Percentiles rank a stretch among this genome's conserved stretches.
These are phyloP conservation scores for Excoecaria cochinchinensis DNA, from an alignment of 345 rosid genomes.

Conservation along the genomic window DNA sequence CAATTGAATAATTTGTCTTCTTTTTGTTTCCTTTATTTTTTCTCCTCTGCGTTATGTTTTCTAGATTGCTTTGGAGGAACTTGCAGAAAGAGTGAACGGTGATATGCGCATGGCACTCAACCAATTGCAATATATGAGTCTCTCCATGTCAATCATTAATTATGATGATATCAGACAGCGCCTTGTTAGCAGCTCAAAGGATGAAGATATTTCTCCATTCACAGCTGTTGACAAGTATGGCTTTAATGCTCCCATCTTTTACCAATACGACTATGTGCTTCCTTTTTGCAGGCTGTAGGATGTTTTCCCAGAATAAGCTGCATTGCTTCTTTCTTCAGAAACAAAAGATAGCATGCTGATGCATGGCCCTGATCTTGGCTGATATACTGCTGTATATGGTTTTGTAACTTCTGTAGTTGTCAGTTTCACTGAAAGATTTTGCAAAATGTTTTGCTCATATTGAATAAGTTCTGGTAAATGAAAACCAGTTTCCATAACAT, in stretches of 20 bases:
- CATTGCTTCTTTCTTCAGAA: neutral
- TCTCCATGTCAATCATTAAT: constrained; percentile 76
- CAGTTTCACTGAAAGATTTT: too few relatives aligned
- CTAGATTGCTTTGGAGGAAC: constrained; percentile 92
- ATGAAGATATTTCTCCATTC: constrained; percentile 98
- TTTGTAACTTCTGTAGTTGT: neutral
- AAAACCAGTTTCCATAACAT: neutral
- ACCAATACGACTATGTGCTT: neutral
- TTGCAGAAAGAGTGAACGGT: constrained; percentile 94
- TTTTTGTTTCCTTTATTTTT: too few relatives aligned
- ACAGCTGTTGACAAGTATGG: constrained; percentile 95
- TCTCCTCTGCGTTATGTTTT: neutral
- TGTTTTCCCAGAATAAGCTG: neutral
- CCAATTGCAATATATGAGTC: constrained; percentile 92
- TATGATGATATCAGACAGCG: constrained; percentile 89
- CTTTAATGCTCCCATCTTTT: constrained; percentile 2
- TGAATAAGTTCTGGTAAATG: neutral
- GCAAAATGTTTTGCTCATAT: neutral
- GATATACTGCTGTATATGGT: neutral
- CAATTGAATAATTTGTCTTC: neutral
- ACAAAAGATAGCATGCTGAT: neutral
- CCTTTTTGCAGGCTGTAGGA: neutral
- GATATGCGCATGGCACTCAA: constrained; percentile 95
- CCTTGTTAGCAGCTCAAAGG: constrained; percentile 82
- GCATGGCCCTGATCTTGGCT: neutral